phyloP scores from a whole-genome alignment of 495 filamentous ascomycete species.

The Penicillium daleae region DNA sequence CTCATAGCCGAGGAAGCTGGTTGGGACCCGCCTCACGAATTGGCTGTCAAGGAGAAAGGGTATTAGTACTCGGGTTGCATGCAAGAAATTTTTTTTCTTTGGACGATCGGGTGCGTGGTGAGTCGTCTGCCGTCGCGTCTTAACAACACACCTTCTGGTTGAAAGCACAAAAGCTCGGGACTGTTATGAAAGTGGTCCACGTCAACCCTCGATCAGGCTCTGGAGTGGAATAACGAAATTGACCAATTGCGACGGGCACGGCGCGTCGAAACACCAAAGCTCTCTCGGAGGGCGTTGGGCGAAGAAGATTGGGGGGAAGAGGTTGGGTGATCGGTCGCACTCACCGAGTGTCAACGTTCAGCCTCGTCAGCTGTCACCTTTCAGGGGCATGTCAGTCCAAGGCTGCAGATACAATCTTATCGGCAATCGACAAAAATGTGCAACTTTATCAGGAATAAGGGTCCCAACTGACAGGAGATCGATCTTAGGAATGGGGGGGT shows the following conservation, averaged over 20 bases:
- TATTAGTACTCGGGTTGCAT: conserved; percentile 29
- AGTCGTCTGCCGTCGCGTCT: conserved; percentile 19
- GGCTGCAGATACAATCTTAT: conserved; percentile 17
- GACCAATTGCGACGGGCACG: conserved; percentile 21
- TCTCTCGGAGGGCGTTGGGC: conserved; percentile 27
- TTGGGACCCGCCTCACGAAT: conserved; percentile 33
- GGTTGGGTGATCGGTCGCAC: conserved; percentile 35
- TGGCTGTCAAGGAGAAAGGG: conserved; percentile 26
- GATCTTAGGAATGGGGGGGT: conserved; percentile 56
- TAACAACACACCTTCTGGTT: conserved; percentile 25
- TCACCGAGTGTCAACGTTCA: conserved; percentile 30
- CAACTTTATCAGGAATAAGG: conserved; percentile 20
- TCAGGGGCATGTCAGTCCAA: conserved; percentile 20
- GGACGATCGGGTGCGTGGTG: conserved; percentile 7
- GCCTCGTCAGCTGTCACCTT: conserved; percentile 25
- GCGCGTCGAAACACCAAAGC: conserved; percentile 28
- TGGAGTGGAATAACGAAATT: not conserved
- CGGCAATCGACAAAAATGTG: conserved; percentile 25
- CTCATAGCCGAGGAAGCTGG: conserved; percentile 51
- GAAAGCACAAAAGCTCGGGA: conserved; percentile 19
- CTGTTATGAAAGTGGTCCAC: conserved; percentile 17
- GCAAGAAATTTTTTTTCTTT: not conserved
- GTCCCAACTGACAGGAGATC: conserved; percentile 52
- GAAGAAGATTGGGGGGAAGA: conserved; percentile 12
- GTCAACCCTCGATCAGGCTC: conserved; percentile 17